phyloP scores from a whole-genome alignment of 306 rosid genomes.

The Dryas alaskensis region DNA sequence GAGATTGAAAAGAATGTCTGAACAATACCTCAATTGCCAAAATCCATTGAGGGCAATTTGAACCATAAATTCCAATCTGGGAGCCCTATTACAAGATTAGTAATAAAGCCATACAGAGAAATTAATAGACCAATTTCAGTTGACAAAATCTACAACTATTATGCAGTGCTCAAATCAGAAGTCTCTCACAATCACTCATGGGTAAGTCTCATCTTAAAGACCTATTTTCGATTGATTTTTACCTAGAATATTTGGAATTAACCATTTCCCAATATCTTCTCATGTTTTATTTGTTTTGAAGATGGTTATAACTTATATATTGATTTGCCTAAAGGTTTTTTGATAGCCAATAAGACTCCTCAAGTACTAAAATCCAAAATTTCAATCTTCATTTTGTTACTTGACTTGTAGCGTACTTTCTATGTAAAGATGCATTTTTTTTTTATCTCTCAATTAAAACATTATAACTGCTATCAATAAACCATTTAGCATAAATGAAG shows the following conservation, averaged over 20 bases:
- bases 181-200: neutral
- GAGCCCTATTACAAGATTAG: slow-evolving; percentile 47
- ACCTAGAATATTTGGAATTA: neutral
- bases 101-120: neutral
- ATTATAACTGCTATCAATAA: neutral
- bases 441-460: neutral
- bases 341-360: neutral
- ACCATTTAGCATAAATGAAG: neutral
- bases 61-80: slow-evolving; percentile 70
- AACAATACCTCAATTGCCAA: slow-evolving; percentile 77
- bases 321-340: neutral
- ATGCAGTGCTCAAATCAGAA: too few species aligned
- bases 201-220: neutral
- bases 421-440: neutral
- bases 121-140: neutral
- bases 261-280: neutral
- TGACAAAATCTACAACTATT: neutral
- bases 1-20: slow-evolving; percentile 2
- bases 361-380: neutral
- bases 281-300: neutral
- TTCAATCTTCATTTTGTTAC: neutral
- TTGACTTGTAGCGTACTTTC: neutral
- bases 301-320: neutral
- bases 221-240: neutral
- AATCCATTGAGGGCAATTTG: slow-evolving; percentile 83